A percentile compares a stretch with the other conserved stretches of the same genome.
phyloP scores from a whole-genome alignment of 345 rosid genomes.

The Linum tenue region DNA sequence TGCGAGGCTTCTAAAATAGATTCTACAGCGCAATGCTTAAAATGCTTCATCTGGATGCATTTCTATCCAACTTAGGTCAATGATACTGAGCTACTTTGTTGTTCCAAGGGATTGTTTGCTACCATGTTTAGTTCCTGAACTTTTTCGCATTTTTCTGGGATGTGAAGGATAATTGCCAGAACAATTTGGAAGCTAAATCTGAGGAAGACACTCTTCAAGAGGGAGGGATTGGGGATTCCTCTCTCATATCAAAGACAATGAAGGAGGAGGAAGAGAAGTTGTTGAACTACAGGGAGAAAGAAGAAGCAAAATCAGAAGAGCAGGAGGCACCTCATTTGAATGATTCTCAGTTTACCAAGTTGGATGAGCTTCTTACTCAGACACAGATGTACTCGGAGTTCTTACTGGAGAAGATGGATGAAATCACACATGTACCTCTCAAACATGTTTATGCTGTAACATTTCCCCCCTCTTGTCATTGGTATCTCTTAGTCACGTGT shows the following conservation, averaged over 20 bases:
- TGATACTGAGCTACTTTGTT: neutral
- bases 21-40: neutral
- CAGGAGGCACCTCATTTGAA: conserved; percentile 33
- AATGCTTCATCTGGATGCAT: neutral
- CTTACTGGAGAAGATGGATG: conserved; percentile 84
- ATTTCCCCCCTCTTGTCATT: conserved; percentile 6
- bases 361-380: conserved; percentile 83
- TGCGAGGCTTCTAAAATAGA: too few species aligned
- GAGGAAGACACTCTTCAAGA: conserved; percentile 33
- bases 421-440: conserved; percentile 50
- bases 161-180: conserved; percentile 16
- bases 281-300: conserved; percentile 36
- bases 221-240: conserved; percentile 43
- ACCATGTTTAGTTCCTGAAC: neutral
- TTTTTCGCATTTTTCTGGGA: neutral
- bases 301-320: conserved; percentile 19
- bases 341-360: conserved; percentile 48
- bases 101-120: neutral
- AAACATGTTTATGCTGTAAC: neutral
- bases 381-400: conserved; percentile 74
- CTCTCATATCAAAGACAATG: conserved; percentile 46
- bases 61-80: neutral
- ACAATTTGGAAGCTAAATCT: conserved; percentile 2
- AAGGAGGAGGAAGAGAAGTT: conserved; percentile 62
- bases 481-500: conserved; percentile 11